phyloP scores from a whole-genome alignment of 2,329 filamentous ascomycete genomes.

The Aureobasidium leucospermi region DNA sequence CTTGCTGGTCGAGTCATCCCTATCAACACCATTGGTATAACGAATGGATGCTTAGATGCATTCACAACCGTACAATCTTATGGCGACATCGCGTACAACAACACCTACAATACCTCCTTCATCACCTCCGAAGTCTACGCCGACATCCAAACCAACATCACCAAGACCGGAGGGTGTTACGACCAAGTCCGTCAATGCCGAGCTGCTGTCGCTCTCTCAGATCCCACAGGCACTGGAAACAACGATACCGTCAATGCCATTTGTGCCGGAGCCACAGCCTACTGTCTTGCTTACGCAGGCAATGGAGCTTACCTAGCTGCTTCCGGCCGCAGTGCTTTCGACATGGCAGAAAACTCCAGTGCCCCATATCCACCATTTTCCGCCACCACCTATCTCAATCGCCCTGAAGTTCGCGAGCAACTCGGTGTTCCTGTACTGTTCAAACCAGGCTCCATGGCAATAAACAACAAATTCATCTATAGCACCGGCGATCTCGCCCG shows the following conservation, averaged over 20 bases:
- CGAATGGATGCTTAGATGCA: conserved; percentile 51
- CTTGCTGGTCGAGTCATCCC: conserved; percentile 33
- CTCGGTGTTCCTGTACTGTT: background rate
- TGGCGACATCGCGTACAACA: conserved; percentile 27
- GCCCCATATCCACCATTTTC: background rate
- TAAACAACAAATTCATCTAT: background rate
- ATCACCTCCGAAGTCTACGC: conserved; percentile 3
- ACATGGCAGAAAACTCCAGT: background rate
- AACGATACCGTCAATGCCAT: background rate
- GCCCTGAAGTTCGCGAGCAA: background rate
- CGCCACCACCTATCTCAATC: background rate
- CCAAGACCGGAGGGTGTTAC: background rate
- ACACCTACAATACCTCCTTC: conserved; percentile 31
- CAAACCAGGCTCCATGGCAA: background rate
- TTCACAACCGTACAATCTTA: conserved; percentile 34
- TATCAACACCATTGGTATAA: conserved; percentile 47
- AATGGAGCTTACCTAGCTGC: background rate
- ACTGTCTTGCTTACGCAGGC: background rate
- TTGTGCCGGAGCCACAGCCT: background rate
- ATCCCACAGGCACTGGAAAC: background rate
- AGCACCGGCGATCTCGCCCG: conserved; percentile 37
- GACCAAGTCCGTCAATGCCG: background rate
- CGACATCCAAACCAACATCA: background rate
- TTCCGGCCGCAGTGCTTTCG: background rate
- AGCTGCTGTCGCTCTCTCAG: background rate